A percentile compares a stretch with the other conserved stretches of the same genome.
Conservation (phyloP, 1,284 basidiomycete species). For the Papiliotrema flavescens region DNA sequence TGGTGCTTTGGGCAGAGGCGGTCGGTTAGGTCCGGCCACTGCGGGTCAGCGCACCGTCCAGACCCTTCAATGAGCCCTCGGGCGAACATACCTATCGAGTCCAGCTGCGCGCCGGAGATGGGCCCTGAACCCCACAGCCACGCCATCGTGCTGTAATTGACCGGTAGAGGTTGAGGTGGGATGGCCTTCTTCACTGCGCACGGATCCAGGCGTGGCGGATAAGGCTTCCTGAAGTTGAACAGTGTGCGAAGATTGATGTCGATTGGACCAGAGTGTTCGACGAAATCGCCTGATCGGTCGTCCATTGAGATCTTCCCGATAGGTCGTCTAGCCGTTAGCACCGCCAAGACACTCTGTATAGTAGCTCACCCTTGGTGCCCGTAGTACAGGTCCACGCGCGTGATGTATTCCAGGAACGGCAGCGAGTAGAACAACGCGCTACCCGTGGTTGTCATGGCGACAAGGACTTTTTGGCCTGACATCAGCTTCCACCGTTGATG, state of each 20-base stretch:
- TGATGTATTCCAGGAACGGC: slow-evolving; percentile 53
- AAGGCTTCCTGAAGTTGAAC: slow-evolving; percentile 49
- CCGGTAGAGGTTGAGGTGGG: slow-evolving; percentile 41
- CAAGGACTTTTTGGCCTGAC: slow-evolving; percentile 54
- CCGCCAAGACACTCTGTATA: background rate
- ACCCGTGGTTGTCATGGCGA: slow-evolving; percentile 59
- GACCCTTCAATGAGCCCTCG: background rate
- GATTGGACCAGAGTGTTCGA: slow-evolving; percentile 42
- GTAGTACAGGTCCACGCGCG: slow-evolving; percentile 38
- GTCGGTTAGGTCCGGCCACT: slow-evolving; percentile 47
- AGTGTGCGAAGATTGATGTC: slow-evolving; percentile 48
- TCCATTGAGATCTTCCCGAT: slow-evolving; percentile 44
- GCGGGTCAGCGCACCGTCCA: background rate
- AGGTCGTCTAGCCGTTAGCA: slow-evolving; percentile 17
- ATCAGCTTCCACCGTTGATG: background rate
- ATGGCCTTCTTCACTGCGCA: slow-evolving; percentile 30
- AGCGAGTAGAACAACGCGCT: slow-evolving; percentile 64
- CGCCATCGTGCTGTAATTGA: slow-evolving; percentile 29
- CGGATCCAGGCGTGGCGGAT: slow-evolving; percentile 44
- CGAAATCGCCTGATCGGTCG: slow-evolving; percentile 47
- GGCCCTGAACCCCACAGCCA: slow-evolving; percentile 50
- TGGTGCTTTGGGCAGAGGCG: slow-evolving; percentile 27
- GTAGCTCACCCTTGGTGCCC: slow-evolving; percentile 24
- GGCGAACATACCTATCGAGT: slow-evolving; percentile 34
- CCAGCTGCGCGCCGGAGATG: slow-evolving; percentile 44